Evolutionary conservation across 139 green algal species (phyloP).

Genomic region (Parachlorella kessleri): DNA sequence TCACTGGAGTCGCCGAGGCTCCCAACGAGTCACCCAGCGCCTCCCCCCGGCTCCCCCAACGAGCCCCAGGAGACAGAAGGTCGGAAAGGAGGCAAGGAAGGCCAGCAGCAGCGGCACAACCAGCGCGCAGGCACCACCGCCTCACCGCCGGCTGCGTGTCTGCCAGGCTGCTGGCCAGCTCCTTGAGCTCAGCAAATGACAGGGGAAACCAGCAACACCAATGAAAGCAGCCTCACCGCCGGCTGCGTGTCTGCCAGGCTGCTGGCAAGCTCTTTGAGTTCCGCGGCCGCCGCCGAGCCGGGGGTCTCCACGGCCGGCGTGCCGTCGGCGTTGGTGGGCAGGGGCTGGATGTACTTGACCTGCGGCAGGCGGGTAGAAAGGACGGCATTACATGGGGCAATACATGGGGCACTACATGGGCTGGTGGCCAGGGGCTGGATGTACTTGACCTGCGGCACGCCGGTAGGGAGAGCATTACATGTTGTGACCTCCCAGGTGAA

Average conservation of each 20-base stretch:
- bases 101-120: conserved; percentile 1
- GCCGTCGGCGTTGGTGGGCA: conserved; percentile 61
- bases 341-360: conserved; percentile 61
- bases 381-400: too few species aligned
- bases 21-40: too few species aligned
- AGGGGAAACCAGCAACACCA: background rate
- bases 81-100: too few species aligned
- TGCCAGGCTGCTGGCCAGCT: conserved; percentile 77
- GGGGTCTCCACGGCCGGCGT: conserved; percentile 45
- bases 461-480: too few species aligned
- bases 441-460: conserved; percentile 31
- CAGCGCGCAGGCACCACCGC: background rate
- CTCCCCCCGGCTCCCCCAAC: too few species aligned
- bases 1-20: too few species aligned
- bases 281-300: conserved; percentile 37
- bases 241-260: conserved; percentile 84
- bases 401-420: too few species aligned
- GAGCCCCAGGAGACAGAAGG: too few species aligned
- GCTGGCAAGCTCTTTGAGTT: conserved; percentile 86
- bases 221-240: conserved; percentile 31
- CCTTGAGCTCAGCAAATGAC: conserved; percentile 69
- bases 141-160: conserved; percentile 75
- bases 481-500: too few species aligned
- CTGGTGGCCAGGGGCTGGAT: conserved; percentile 69
- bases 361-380: too few species aligned